Conservation (phyloP, 1,139 yeast species). For the Arxiozyma slooffiae region DNA sequence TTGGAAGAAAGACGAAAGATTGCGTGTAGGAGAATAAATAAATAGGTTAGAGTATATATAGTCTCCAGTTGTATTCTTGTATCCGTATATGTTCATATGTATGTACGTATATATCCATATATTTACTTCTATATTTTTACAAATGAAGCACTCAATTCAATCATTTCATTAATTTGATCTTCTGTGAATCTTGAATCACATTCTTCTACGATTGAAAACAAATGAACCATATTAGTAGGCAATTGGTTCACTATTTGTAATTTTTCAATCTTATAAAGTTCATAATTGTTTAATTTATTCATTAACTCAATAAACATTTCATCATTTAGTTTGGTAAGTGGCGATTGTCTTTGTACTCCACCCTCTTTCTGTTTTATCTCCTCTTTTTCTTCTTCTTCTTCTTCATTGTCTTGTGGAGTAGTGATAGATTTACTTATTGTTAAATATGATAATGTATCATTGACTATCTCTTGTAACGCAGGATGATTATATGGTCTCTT, state of each 20-base stretch:
- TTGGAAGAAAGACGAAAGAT: no score
- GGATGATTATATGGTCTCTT: constrained; percentile 31
- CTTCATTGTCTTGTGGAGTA: constrained; percentile 16
- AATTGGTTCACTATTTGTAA: constrained; percentile 72
- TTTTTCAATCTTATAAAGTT: constrained; percentile 72
- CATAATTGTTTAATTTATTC: constrained; percentile 41
- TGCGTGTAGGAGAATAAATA: neutral
- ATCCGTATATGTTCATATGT: no score
- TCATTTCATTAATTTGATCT: constrained; percentile 46
- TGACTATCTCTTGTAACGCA: constrained; percentile 58
- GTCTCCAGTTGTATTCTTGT: no score
- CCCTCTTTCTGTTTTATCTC: constrained; percentile 13
- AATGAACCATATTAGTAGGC: constrained; percentile 69
- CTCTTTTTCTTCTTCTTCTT: constrained; percentile 9
- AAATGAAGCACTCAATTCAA: constrained; percentile 8
- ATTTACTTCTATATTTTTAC: neutral
- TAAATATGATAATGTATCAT: constrained; percentile 41
- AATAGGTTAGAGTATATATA: no score
- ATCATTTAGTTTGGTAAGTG: constrained; percentile 22
- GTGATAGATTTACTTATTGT: constrained; percentile 24
- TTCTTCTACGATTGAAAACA: constrained; percentile 78
- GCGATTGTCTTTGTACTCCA: constrained; percentile 10
- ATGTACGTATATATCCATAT: no score
- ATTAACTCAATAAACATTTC: constrained; percentile 48
- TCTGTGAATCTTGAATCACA: constrained; percentile 75